Conservation (phyloP, 306 rosid genomes). For the Rosa persica region DNA sequence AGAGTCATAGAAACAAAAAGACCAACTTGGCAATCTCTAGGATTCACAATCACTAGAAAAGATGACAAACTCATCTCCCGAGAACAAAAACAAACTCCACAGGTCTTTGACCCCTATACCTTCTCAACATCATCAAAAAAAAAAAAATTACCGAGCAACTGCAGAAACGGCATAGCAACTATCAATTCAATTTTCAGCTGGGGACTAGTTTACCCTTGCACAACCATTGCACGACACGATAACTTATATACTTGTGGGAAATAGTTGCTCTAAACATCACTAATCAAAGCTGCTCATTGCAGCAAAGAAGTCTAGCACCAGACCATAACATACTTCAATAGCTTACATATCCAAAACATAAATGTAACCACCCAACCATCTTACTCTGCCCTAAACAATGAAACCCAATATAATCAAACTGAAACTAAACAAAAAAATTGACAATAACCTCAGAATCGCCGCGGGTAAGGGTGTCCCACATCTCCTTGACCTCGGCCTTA, state of each 20-base stretch:
- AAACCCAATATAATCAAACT: not conserved
- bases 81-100: not conserved
- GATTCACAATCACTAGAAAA: not conserved
- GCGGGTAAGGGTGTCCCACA: conserved; percentile 95
- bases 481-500: conserved; percentile 83
- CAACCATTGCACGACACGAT: not conserved
- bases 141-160: too few relatives aligned
- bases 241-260: not conserved
- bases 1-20: conserved; percentile 1
- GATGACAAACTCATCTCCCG: not conserved
- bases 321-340: too few relatives aligned
- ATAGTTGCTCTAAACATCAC: not conserved
- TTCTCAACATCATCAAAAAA: not conserved
- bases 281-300: not conserved
- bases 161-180: too few relatives aligned
- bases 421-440: not conserved
- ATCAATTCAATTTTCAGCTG: too few relatives aligned
- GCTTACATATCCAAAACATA: not conserved
- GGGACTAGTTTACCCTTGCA: not conserved
- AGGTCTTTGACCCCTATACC: not conserved
- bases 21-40: not conserved
- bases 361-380: not conserved
- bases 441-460: conserved; percentile 77
- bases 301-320: too few relatives aligned
- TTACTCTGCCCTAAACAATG: not conserved